Base-by-base conservation (phyloP, 768 basidiomycete species). In the Hericium rajendrae region DNA sequence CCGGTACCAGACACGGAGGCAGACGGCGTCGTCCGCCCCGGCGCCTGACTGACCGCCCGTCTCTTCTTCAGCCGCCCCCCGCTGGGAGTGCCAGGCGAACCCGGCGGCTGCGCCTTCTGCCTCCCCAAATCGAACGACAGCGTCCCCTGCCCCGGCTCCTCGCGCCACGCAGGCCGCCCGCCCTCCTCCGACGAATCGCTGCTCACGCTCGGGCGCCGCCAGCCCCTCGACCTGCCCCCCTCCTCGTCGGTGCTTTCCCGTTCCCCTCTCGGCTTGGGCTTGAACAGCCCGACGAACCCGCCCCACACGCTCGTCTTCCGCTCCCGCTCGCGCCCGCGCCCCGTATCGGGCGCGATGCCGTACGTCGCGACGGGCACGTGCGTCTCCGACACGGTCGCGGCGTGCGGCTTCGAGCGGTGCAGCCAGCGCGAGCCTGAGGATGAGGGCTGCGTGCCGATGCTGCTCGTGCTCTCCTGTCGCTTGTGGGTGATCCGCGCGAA, bases 231-330 rank as follows among this genome's bases (percentile, higher is more conserved):
- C 28, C 28, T 32, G 2, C 5, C 5, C 4, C 4, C 4, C 28
- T 32, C 28, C 28, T 32, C 28, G 8, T 32, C 28, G 8, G 8
- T 20, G 37, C 40, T 53, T 20, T 60, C 59, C 46, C 24, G 40
- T 32, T 40, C 51, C 24, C 22, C 22, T 22, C 15, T 43, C 20
- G 12, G 4, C 15, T 1, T 39, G 18, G 54, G 46, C 18, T 55
- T 59, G 40, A 46, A 43, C 37, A 62, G 60, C 53, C 53, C 57
- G 49, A 54, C 50, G 16, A 46, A 46, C 12, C 43, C 43, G 16
- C 43, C 43, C 43, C 43, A 46, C 43, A 46, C 8, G 6, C 43
- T 46, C 12, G n/a, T 20, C 43, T 46, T 46, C 12, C 43, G 12
- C 43, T 46, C 43, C 2, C 43, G 12, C 43, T 46, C 43, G 13